A percentile compares a stretch with the other conserved stretches of the same genome.
These are phyloP conservation scores for Solanum hybrid DNA, from an alignment of 305 asterid species.

Conservation along the genomic window DNA sequence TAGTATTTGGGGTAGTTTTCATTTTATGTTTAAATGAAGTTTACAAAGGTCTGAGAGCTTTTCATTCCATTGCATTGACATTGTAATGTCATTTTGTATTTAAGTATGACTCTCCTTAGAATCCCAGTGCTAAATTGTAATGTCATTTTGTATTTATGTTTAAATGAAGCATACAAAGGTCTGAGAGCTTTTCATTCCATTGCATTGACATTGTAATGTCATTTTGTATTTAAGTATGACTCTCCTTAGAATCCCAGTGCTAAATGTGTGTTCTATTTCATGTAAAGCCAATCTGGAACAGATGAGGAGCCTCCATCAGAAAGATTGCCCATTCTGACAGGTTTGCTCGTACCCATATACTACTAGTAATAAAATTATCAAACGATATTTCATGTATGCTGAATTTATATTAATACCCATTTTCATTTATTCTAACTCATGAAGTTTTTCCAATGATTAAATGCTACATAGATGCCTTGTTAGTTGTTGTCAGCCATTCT, in stretches of 20 bases:
- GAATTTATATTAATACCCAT: background rate
- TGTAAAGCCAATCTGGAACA: conserved; percentile 38
- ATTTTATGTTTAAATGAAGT: background rate
- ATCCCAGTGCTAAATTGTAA: background rate
- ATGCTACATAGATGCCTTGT: background rate
- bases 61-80: background rate
- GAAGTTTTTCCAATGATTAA: background rate
- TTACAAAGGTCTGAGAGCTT: background rate
- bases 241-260: background rate
- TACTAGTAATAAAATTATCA: background rate
- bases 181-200: background rate
- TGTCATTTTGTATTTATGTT: background rate
- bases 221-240: background rate
- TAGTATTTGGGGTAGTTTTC: background rate
- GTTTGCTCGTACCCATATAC: conserved; percentile 27
- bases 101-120: background rate
- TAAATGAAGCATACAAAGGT: background rate
- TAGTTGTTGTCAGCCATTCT: background rate
- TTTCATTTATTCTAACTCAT: background rate
- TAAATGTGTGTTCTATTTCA: background rate
- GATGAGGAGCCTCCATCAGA: conserved; percentile 38
- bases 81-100: background rate
- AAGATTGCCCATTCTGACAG: conserved; percentile 48
- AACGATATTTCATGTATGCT: background rate
- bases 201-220: background rate